Conservation (phyloP, 805 yeast species). For the Komagataella kurtzmanii region DNA sequence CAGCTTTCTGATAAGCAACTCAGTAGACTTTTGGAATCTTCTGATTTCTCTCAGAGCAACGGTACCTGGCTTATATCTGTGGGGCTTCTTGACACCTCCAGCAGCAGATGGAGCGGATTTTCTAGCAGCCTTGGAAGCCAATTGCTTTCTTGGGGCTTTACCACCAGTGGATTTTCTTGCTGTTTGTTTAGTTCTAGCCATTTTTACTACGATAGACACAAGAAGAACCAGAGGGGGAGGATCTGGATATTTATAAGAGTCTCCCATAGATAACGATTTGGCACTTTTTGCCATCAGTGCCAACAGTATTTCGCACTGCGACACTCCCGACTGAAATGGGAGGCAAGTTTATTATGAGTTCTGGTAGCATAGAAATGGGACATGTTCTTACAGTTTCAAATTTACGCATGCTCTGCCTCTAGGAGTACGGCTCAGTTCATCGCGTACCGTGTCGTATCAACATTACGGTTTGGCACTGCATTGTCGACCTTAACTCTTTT, state of each 20-base stretch:
- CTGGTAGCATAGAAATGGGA: background rate
- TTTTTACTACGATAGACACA: slow-evolving; percentile 18
- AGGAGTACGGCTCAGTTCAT: background rate
- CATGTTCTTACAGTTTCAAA: background rate
- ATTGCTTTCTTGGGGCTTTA: slow-evolving; percentile 90
- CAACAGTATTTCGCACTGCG: background rate
- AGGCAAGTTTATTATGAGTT: background rate
- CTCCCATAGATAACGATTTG: background rate
- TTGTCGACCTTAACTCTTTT: background rate
- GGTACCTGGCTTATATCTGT: slow-evolving; percentile 96
- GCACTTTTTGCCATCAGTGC: background rate
- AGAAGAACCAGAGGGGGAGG: background rate
- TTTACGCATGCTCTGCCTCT: background rate
- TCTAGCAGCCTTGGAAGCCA: slow-evolving; percentile 89
- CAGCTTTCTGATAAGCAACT: slow-evolving; percentile 85
- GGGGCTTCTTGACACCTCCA: slow-evolving; percentile 90
- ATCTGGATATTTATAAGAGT: background rate
- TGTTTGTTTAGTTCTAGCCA: slow-evolving; percentile 93
- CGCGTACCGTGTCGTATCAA: background rate
- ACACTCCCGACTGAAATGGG: background rate
- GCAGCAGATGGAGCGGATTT: slow-evolving; percentile 75
- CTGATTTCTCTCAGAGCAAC: slow-evolving; percentile 94
- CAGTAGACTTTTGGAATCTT: slow-evolving; percentile 95
- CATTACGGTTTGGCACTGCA: background rate
- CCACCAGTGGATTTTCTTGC: slow-evolving; percentile 95